Evolutionary conservation across 2,329 filamentous ascomycete species (phyloP), one percentile per base, ranked within the genome.

Genomic region (Tricladium varicosporioides): DNA sequence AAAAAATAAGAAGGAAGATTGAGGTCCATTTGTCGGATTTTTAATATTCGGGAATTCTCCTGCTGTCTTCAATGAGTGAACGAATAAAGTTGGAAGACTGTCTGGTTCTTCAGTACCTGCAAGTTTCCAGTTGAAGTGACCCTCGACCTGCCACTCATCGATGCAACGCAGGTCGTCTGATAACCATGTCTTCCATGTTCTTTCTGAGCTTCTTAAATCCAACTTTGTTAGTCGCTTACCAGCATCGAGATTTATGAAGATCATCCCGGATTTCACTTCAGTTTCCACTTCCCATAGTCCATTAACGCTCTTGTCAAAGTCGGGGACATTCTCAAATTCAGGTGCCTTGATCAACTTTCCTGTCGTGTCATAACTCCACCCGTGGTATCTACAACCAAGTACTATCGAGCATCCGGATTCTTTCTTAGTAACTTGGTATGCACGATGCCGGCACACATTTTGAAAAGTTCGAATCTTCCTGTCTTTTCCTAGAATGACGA

Each of bases 361-460:
- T 51, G 50, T 62, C 0, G 63, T 66, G 19, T 68, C 60, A 53
- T 68, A 69, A 47, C 63, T 65, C 67, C 67, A 69, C 5, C 67
- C 67, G 58, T 69, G 67, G 49, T 69, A 69, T 53, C 63, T 60
- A 49, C 67, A 69, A 2, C 66, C 65, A 5, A 69, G 55, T 5
- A 69, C 63, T 2, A 53, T 64, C 5, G 66, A 64, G 32, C 65
- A 65, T 18, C 67, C 67, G 40, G 55, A 60, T 52, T 67, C 61
- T 54, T 68, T 69, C 46, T 67, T 65, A 1, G 65, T 64, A 8
- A 69, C 59, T 13, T 62, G 60, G 57, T 68, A 68, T 5, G 66
- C 67, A 5, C 67, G 65, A 56, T 69, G 67, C 7, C 67, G 60
- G 42, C 67, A 69, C 2, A 69, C 60, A 49, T 69, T 69, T 43